Conservation (phyloP, 2,329 filamentous ascomycete genomes). For the Alternaria conjuncta region DNA sequence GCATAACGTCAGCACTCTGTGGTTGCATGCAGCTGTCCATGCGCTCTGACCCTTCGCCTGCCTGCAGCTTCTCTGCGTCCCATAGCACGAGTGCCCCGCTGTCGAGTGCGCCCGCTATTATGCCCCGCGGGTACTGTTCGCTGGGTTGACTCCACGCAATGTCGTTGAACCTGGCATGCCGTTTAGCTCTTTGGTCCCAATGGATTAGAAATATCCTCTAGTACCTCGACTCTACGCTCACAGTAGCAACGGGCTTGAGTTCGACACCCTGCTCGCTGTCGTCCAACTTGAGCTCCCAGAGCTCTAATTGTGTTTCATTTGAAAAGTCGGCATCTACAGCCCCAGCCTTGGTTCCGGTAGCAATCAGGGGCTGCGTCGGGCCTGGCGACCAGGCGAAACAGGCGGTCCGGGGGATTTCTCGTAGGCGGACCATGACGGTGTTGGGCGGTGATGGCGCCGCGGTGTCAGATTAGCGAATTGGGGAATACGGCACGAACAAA, state of each 20-base stretch:
- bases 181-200: constrained; percentile 25
- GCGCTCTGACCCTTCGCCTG: constrained; percentile 56
- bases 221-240: constrained; percentile 89
- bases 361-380: constrained; percentile 78
- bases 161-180: constrained; percentile 80
- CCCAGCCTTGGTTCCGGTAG: constrained; percentile 91
- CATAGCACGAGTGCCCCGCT: constrained; percentile 92
- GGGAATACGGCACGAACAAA: constrained; percentile 25
- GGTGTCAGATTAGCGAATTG: constrained; percentile 33
- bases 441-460: constrained; percentile 46
- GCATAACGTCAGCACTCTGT: constrained; percentile 35
- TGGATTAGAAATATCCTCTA: constrained; percentile 2
- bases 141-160: constrained; percentile 90
- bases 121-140: constrained; percentile 78
- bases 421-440: constrained; percentile 82
- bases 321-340: constrained; percentile 98
- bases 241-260: constrained; percentile 81
- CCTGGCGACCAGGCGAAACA: constrained; percentile 96
- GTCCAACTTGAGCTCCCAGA: constrained; percentile 92
- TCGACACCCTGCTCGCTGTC: constrained; percentile 77
- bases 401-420: constrained; percentile 95
- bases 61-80: constrained; percentile 77
- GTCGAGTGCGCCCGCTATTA: constrained; percentile 94
- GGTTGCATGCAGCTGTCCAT: constrained; percentile 54
- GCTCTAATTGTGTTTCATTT: constrained; percentile 92